Evolutionary conservation across 2,329 filamentous ascomycete species (phyloP).

Genomic region (Pestalotiopsis fici): DNA sequence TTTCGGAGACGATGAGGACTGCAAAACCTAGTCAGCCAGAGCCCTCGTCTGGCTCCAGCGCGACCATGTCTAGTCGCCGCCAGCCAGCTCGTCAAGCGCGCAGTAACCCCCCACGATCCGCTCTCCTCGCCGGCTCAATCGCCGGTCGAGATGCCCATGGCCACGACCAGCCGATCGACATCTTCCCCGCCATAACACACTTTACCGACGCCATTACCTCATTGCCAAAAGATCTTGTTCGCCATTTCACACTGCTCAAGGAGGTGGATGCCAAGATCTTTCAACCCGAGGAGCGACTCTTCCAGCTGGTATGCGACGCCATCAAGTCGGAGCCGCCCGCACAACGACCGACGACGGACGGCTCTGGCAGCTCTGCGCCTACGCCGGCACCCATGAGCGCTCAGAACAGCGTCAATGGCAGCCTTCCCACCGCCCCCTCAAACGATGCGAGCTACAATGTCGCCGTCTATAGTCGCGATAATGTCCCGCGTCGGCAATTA

Average conservation of each 20-base stretch:
- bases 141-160: conserved; percentile 44
- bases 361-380: conserved; percentile 40
- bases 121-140: conserved; percentile 42
- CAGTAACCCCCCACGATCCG: conserved; percentile 62
- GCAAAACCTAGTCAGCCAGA: conserved; percentile 46
- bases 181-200: conserved; percentile 67
- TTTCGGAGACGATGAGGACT: conserved; percentile 50
- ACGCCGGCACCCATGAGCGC: conserved; percentile 50
- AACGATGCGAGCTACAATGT: conserved; percentile 44
- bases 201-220: conserved; percentile 93
- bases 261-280: conserved; percentile 98
- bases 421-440: conserved; percentile 37
- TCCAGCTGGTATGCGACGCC: conserved; percentile 71
- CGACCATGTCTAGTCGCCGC: conserved; percentile 53
- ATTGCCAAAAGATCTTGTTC: conserved; percentile 90
- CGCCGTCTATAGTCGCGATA: conserved; percentile 54
- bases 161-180: conserved; percentile 63
- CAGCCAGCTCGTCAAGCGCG: conserved; percentile 67
- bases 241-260: conserved; percentile 93
- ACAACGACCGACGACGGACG: conserved; percentile 44
- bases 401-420: conserved; percentile 46
- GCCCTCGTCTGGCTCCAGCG: conserved; percentile 29
- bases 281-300: conserved; percentile 80
- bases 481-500: conserved; percentile 68
- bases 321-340: conserved; percentile 51